Base-by-base conservation (phyloP, 169 alveolate genomes). In the Fabrea salina region DNA sequence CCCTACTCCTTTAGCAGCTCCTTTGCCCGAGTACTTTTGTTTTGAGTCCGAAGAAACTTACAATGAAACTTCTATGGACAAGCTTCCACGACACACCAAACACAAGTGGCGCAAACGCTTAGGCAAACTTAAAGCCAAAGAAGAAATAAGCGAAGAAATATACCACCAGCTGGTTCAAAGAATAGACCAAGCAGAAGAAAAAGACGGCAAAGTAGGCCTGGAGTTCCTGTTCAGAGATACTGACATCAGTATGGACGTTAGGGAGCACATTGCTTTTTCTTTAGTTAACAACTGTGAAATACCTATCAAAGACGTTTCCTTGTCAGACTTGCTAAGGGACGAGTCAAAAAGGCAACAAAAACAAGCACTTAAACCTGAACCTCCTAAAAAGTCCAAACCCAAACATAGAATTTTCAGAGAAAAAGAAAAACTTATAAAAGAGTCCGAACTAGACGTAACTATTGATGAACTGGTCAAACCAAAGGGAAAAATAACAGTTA, bases 1-100 rank as follows among this genome's bases (percentile, higher is more conserved):
- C 25, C 66, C 66, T 22, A 70, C 79, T 19, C 79, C 79, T 19
- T 25, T 70, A 44, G 79, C 79, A 6, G 79, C 79, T 5, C 79
- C 79, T 27, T 37, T 70, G 22, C 79, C 79, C 4, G 79, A 70
- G 5, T 70, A 70, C 37, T 70, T 70, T 50, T 47, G 59, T 50
- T 70, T 27, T 70, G 79, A 70, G 19, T 27, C 27, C 22, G 67
- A 70, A 47, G 79, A 70, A 22, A 22, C 67, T 44, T 27, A 25
- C 13, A 27, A 37, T 22, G 39, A 70, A 5, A 19, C 16, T 19
- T 11, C 13, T 16, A 25, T 27, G 32, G 49, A 19, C 41, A 47
- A 70, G 11, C 32, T 70, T 5, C 25, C 59, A 22, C 25, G 25
- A 16, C 19, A 43, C 25, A 70, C 49, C 4, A 70, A 70, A 22